phyloP scores from a whole-genome alignment of 768 basidiomycete genomes.

The Grammothele lineata region DNA sequence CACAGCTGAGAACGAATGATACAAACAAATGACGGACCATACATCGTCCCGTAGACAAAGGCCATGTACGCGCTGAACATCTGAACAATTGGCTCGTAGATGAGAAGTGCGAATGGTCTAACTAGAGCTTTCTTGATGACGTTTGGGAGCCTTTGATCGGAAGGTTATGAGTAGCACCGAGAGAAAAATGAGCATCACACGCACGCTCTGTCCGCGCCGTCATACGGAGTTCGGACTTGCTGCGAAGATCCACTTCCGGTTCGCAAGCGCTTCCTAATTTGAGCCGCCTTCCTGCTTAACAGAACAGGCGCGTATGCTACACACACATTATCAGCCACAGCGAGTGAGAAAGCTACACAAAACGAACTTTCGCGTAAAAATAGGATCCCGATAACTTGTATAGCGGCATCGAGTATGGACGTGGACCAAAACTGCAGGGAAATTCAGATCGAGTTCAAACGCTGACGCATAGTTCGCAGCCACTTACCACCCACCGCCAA shows the following conservation, averaged over 20 bases:
- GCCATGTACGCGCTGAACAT: conserved; percentile 66
- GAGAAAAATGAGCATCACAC: background rate
- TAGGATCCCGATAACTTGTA: conserved; percentile 55
- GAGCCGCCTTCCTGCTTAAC: too few species aligned
- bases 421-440: conserved; percentile 56
- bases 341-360: background rate
- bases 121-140: too few species aligned
- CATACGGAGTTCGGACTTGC: too few species aligned
- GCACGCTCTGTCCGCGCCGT: conserved; percentile 36
- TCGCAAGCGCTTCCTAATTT: too few species aligned
- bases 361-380: conserved; percentile 60
- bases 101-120: conserved; percentile 65
- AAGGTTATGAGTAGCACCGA: too few species aligned
- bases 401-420: conserved; percentile 45
- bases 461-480: too few species aligned
- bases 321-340: background rate
- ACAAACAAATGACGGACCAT: conserved; percentile 47
- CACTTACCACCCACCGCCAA: conserved; percentile 69
- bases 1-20: background rate
- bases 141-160: conserved; percentile 26
- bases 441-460: background rate
- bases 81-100: conserved; percentile 61
- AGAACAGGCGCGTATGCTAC: conserved; percentile 26
- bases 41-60: conserved; percentile 61
- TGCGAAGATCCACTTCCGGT: too few species aligned